Conservation (phyloP, 1,139 yeast genomes). For the Hemisphaericaspora lyxosophila region DNA sequence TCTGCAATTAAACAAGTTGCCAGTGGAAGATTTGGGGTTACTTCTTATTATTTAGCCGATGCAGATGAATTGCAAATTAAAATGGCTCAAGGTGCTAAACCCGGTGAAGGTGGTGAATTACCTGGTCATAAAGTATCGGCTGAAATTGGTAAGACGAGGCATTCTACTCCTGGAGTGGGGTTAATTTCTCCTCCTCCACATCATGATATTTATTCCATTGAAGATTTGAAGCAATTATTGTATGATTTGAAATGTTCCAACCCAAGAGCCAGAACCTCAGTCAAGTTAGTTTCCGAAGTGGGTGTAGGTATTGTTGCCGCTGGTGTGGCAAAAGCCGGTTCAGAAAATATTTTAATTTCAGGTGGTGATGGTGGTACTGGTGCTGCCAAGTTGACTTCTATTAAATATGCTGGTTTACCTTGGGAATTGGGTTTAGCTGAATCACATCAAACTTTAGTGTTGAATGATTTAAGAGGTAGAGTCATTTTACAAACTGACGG, state of each 20-base stretch:
- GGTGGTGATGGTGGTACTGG: constrained; percentile 99
- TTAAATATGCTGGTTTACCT: constrained; percentile 95
- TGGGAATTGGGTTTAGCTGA: constrained; percentile 99
- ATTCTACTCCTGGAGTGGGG: constrained; percentile 96
- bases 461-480: constrained; percentile 93
- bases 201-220: constrained; percentile 97
- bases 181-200: constrained; percentile 98
- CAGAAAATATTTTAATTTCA: constrained; percentile 90
- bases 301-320: constrained; percentile 99
- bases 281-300: constrained; percentile 93
- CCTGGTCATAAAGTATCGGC: constrained; percentile 93
- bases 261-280: constrained; percentile 96
- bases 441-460: constrained; percentile 94
- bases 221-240: constrained; percentile 93
- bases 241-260: constrained; percentile 96
- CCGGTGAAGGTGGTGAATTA: constrained; percentile 99
- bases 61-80: constrained; percentile 97
- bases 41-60: constrained; percentile 89
- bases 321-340: constrained; percentile 98
- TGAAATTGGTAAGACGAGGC: constrained; percentile 91
- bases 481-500: constrained; percentile 97
- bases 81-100: constrained; percentile 99
- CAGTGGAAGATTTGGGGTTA: constrained; percentile 97
- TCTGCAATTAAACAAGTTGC: constrained; percentile 98
- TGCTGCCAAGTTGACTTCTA: constrained; percentile 97